These are phyloP conservation scores for Colletotrichum lentis DNA, from an alignment of 2,329 filamentous ascomycete species.

Conservation along the genomic window DNA sequence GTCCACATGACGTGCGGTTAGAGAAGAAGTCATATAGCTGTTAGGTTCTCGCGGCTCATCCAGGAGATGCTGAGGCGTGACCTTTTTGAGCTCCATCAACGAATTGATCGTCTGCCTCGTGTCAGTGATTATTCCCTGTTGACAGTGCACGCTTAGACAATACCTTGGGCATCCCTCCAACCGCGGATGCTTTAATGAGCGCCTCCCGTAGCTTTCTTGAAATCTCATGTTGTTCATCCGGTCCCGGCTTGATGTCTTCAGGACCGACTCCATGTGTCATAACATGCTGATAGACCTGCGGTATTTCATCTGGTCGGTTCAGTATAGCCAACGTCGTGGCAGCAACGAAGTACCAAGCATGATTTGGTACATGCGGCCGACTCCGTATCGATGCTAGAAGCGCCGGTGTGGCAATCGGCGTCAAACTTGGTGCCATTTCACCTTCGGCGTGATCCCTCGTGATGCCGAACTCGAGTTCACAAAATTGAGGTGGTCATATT, in stretches of 20 bases:
- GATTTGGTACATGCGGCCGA: constrained; percentile 52
- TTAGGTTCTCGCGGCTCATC: constrained; percentile 41
- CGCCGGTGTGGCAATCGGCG: constrained; percentile 50
- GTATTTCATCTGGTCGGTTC: constrained; percentile 60
- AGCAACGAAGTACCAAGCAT: constrained; percentile 60
- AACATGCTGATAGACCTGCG: constrained; percentile 54
- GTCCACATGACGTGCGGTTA: constrained; percentile 51
- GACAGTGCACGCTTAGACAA: not conserved
- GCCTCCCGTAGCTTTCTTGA: constrained; percentile 58
- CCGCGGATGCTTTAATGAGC: constrained; percentile 57
- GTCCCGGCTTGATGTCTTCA: constrained; percentile 40
- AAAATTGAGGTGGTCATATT: not conserved
- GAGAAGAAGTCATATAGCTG: constrained; percentile 47
- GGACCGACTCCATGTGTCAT: constrained; percentile 45
- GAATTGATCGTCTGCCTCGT: constrained; percentile 55
- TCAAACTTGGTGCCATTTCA: constrained; percentile 35
- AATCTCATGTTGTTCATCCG: constrained; percentile 53
- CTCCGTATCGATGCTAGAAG: constrained; percentile 53
- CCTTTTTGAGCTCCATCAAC: constrained; percentile 54
- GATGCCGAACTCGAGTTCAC: not conserved
- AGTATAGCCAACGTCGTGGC: constrained; percentile 56
- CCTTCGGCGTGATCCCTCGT: not conserved
- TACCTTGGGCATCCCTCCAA: constrained; percentile 62
- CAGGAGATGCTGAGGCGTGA: constrained; percentile 52
- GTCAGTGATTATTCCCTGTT: not conserved